phyloP scores from a whole-genome alignment of 2,329 filamentous ascomycete species.

The Neonectria sp. region DNA sequence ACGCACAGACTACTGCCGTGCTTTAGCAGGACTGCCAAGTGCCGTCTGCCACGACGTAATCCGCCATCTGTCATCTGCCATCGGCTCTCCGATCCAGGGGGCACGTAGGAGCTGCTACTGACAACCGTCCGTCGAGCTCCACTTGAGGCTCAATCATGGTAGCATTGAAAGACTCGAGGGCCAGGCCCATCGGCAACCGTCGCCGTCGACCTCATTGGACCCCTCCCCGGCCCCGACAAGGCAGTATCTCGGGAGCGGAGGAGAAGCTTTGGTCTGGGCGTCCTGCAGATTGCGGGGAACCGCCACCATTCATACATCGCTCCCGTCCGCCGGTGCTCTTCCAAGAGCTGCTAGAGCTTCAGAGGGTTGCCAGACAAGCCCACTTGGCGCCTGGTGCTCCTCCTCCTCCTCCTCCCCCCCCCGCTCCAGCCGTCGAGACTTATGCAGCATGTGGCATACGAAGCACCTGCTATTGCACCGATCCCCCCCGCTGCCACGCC shows the following conservation, averaged over 20 bases:
- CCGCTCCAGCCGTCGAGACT: conserved; percentile 13
- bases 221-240: conserved; percentile 37
- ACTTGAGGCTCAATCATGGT: conserved; percentile 44
- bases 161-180: conserved; percentile 33
- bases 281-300: conserved; percentile 44
- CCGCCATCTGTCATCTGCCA: not conserved
- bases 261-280: conserved; percentile 28
- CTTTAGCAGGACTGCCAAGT: conserved; percentile 12
- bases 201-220: conserved; percentile 36
- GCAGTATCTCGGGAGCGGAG: conserved; percentile 45
- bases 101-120: conserved; percentile 9
- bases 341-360: not conserved
- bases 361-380: conserved; percentile 10
- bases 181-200: conserved; percentile 26
- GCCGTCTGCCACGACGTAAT: not conserved
- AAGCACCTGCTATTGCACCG: conserved; percentile 1
- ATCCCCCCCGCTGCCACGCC: conserved; percentile 25
- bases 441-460: conserved; percentile 3
- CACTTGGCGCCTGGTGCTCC: not conserved
- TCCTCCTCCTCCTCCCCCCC: conserved; percentile 1
- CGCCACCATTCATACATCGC: conserved; percentile 30
- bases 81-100: conserved; percentile 17
- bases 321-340: conserved; percentile 25
- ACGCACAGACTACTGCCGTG: not conserved
- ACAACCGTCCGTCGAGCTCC: conserved; percentile 34